These are phyloP conservation scores for Tricholoma terreum DNA, from an alignment of 768 basidiomycete species.

Conservation along the genomic window DNA sequence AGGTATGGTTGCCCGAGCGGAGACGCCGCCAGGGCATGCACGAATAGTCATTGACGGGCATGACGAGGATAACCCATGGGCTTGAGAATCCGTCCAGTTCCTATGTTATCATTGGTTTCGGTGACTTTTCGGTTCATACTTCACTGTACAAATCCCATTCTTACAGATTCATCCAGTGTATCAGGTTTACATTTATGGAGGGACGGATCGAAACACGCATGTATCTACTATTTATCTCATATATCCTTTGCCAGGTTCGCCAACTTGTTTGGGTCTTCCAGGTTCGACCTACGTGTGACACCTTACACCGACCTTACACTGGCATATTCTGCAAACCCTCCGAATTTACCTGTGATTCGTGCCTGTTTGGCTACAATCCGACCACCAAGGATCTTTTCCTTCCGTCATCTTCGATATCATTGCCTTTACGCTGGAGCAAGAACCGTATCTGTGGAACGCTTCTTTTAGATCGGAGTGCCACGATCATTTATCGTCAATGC, in stretches of 20 bases:
- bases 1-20: slow-evolving; percentile 30
- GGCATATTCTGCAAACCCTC: background rate
- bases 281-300: background rate
- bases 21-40: slow-evolving; percentile 47
- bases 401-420: slow-evolving; percentile 10
- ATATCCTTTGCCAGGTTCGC: background rate
- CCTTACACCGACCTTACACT: background rate
- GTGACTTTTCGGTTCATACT: background rate
- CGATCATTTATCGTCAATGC: slow-evolving; percentile 15
- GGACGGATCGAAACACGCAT: slow-evolving; percentile 1
- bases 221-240: slow-evolving; percentile 5
- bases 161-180: slow-evolving; percentile 1
- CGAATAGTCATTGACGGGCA: slow-evolving; percentile 29
- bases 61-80: slow-evolving; percentile 60
- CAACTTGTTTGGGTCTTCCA: background rate
- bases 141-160: background rate
- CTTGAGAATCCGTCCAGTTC: slow-evolving; percentile 26
- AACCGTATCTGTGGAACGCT: slow-evolving; percentile 17
- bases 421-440: slow-evolving; percentile 10
- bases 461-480: slow-evolving; percentile 11
- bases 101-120: slow-evolving; percentile 10
- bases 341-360: background rate
- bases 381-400: slow-evolving; percentile 19
- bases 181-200: background rate
- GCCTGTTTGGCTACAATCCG: slow-evolving; percentile 25